These are phyloP conservation scores for Astraeus odoratus DNA, from an alignment of 768 basidiomycete species.

Conservation along the genomic window DNA sequence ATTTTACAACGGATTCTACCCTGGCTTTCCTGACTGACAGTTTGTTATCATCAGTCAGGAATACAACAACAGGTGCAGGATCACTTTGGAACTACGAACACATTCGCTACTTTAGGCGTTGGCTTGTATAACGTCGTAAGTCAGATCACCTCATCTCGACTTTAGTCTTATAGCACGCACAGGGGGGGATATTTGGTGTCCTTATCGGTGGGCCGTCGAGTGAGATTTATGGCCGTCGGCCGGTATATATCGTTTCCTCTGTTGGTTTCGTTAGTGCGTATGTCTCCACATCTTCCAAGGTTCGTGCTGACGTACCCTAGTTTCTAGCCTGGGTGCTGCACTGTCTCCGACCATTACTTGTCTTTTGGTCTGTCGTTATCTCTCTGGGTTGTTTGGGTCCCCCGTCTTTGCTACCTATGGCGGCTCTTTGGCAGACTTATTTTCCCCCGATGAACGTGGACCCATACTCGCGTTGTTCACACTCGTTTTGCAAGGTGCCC, in stretches of 20 bases:
- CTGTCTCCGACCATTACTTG: conserved; percentile 14
- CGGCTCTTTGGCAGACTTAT: conserved; percentile 19
- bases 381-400: conserved; percentile 15
- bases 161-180: background rate
- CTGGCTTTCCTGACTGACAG: background rate
- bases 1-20: background rate
- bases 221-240: conserved; percentile 20
- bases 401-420: conserved; percentile 18
- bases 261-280: conserved; percentile 11
- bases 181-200: conserved; percentile 22
- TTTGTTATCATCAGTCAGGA: background rate
- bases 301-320: conserved; percentile 4
- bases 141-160: background rate
- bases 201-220: conserved; percentile 20
- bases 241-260: conserved; percentile 16
- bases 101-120: background rate
- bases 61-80: background rate
- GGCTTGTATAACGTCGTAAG: background rate
- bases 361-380: conserved; percentile 14
- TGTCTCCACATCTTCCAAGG: background rate
- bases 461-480: conserved; percentile 18
- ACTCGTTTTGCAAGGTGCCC: conserved; percentile 19
- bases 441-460: conserved; percentile 15
- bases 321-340: conserved; percentile 14
- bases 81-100: background rate